Percentiles rank a stretch among this genome's conserved stretches.
Conservation (phyloP, 495 filamentous ascomycete genomes). For the Talaromyces trachyspermus region DNA sequence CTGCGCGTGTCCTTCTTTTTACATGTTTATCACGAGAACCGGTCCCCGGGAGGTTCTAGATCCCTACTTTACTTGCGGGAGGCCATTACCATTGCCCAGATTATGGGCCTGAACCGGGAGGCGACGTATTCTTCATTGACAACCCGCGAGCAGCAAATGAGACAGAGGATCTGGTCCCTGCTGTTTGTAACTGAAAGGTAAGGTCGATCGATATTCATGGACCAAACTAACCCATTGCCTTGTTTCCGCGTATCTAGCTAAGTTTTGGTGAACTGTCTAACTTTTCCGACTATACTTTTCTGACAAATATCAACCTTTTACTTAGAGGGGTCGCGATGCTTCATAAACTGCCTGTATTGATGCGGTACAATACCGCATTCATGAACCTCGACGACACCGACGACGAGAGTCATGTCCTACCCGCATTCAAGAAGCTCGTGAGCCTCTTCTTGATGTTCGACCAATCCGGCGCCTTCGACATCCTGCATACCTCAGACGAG, state of each 20-base stretch:
- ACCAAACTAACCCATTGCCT: no score
- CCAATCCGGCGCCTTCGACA: constrained; percentile 29
- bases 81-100: constrained; percentile 38
- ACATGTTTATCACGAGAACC: constrained; percentile 40
- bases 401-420: constrained; percentile 26
- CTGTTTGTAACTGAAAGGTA: constrained; percentile 40
- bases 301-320: not conserved
- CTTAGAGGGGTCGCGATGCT: constrained; percentile 36
- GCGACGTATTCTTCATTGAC: constrained; percentile 23
- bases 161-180: constrained; percentile 35
- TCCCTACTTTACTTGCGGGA: constrained; percentile 36
- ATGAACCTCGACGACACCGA: constrained; percentile 19
- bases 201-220: not conserved
- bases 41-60: constrained; percentile 28
- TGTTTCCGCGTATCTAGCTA: no score
- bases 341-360: constrained; percentile 33
- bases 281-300: not conserved
- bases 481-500: constrained; percentile 17
- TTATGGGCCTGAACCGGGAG: constrained; percentile 34
- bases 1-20: constrained; percentile 36
- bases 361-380: constrained; percentile 26
- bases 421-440: constrained; percentile 37
- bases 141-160: constrained; percentile 25
- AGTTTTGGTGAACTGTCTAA: no score
- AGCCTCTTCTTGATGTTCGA: constrained; percentile 36